phyloP scores from a whole-genome alignment of 176 grass and related monocot genomes.

The Triticum timopheevii region DNA sequence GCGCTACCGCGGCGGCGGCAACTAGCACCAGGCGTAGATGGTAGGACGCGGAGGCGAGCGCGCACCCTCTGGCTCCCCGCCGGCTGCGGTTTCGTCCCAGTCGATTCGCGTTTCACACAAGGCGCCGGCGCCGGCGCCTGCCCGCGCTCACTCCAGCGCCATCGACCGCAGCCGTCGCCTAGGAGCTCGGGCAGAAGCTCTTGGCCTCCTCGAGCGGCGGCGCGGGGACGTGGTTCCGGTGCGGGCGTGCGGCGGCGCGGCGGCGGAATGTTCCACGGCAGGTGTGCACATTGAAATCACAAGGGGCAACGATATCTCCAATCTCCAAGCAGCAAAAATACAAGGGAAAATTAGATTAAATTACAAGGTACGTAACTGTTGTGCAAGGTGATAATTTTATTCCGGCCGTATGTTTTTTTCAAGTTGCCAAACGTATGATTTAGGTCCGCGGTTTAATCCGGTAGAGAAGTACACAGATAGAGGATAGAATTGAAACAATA shows the following conservation, averaged over 20 bases:
- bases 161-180: constrained; percentile 23
- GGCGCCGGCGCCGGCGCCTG: background rate
- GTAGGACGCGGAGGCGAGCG: background rate
- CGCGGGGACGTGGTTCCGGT: no score
- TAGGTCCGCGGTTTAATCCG: no score
- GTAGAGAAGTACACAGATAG: background rate
- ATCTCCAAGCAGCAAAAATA: no score
- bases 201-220: constrained; percentile 9
- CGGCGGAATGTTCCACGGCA: no score
- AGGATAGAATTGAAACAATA: background rate
- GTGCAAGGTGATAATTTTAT: no score
- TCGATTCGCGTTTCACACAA: background rate
- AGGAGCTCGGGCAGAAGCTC: constrained; percentile 42
- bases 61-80: background rate
- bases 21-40: background rate
- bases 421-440: no score
- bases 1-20: background rate
- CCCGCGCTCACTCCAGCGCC: background rate
- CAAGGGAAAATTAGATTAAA: no score
- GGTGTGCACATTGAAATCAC: no score
- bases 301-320: no score
- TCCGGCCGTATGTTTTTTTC: no score
- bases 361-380: no score
- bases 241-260: no score
- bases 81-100: background rate